Percentiles rank a stretch among this genome's conserved stretches.
These are phyloP conservation scores for Podosphaera xanthii DNA, from an alignment of 2,329 filamentous ascomycete genomes.

Conservation along the genomic window DNA sequence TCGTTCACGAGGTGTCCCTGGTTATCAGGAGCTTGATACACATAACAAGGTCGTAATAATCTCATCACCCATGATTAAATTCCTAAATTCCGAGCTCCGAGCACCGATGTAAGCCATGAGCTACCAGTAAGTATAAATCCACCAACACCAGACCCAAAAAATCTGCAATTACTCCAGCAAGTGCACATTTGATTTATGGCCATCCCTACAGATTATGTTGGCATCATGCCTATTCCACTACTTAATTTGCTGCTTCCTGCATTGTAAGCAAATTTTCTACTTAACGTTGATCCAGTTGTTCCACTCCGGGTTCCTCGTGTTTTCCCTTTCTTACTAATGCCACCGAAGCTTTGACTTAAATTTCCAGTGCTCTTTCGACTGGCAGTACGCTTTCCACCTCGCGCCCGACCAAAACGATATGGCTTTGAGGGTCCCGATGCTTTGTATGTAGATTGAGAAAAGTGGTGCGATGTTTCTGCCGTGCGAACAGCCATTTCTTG, in stretches of 20 bases:
- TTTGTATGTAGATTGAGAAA: conserved; percentile 1
- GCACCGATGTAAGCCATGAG: no score
- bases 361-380: conserved; percentile 4
- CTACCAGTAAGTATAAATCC: no score
- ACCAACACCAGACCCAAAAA: no score
- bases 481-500: conserved; percentile 1
- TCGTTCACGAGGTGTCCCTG: no score
- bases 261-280: neutral
- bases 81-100: no score
- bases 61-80: no score
- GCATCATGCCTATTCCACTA: conserved; percentile 11
- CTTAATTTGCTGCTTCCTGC: conserved; percentile 1
- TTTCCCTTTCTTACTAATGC: conserved; percentile 7
- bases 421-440: neutral
- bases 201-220: conserved; percentile 2
- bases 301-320: conserved; percentile 1
- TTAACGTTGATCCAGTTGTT: neutral
- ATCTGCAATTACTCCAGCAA: no score
- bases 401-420: neutral
- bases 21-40: no score
- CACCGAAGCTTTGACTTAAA: conserved; percentile 4
- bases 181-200: neutral
- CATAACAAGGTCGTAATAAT: no score
- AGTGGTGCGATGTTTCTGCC: conserved; percentile 4
- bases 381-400: conserved; percentile 1